Base-by-base conservation (phyloP, 2,329 filamentous ascomycete species). In the Talaromyces sp. region DNA sequence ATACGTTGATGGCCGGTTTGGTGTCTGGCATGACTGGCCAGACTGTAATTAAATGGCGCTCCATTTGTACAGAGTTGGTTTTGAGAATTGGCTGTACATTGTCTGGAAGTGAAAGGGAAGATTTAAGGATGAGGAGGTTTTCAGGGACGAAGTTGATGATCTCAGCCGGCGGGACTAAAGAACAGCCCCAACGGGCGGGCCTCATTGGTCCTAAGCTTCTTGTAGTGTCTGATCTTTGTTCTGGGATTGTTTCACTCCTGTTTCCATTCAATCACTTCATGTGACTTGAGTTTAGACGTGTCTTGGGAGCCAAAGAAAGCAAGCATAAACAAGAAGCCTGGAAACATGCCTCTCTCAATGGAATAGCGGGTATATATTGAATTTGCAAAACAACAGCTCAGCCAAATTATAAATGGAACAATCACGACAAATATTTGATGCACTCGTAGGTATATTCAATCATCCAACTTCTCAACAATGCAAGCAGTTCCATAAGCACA, bases 401-500 rank as follows among this genome's bases (percentile, higher is more conserved):
- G 3, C 19, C n/a, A 50, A 64, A 54, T 19, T 60, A 31, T 5
- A 31, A 5, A 31, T 7, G 27, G 27, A 31, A 31, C 27, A 31
- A 31, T 31, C 27, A 31, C 27, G 7, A 31, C 27, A 31, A 31
- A 31, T 5, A 31, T 31, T 31, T 7, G 27, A 31, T 31, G 27
- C 27, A 31, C 11, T 3, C 2, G 11, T 27, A 50, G 1, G 47
- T 6, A 17, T 27, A 15, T 35, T 56, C 56, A 39, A 56, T 63
- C 63, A 49, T 85, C 82, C 63, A 87, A 73, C 77, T 84, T 86
- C 75, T 87, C 85, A 31, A 87, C 79, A 13, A 86, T 69, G 60
- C 82, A 84, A 2, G 86, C 86, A 3, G 86, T 88, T 2, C 86
- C 86, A 70, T 87, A 88, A 0, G 85, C 85, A 66, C 84, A 86